Percentiles rank a stretch among this genome's conserved stretches.
phyloP scores from a whole-genome alignment of 2,329 filamentous ascomycete species.

The Fusarium verticillioides region DNA sequence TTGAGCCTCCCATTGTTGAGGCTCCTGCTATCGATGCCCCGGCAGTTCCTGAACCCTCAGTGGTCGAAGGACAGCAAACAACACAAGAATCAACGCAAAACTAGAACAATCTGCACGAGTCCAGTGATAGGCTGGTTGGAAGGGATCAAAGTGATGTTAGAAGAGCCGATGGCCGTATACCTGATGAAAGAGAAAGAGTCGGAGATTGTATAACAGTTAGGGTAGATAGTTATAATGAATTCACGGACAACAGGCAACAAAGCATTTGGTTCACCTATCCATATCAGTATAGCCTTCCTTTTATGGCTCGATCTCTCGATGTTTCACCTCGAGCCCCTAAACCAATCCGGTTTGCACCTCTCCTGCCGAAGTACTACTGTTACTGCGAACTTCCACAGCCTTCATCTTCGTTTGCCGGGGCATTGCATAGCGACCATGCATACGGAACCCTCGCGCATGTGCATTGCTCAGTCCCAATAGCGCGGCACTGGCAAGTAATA shows the following conservation, averaged over 20 bases:
- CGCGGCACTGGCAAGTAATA: slow-evolving; percentile 64
- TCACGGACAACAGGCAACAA: slow-evolving; percentile 22
- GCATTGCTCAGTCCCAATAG: slow-evolving; percentile 66
- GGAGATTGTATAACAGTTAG: slow-evolving; percentile 33
- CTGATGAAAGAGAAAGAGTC: slow-evolving; percentile 2
- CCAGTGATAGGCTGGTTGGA: background rate
- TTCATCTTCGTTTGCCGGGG: slow-evolving; percentile 29
- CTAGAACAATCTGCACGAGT: background rate
- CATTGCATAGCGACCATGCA: slow-evolving; percentile 61
- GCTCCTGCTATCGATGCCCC: background rate
- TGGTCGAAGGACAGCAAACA: slow-evolving; percentile 10
- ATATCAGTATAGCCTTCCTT: too few relatives aligned
- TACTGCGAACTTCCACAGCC: background rate
- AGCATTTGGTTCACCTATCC: background rate
- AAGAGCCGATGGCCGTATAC: background rate
- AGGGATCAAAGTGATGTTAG: background rate
- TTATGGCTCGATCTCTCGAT: too few relatives aligned
- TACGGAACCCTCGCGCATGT: slow-evolving; percentile 57
- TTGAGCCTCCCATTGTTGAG: background rate
- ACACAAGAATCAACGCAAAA: slow-evolving; percentile 15
- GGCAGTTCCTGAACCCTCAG: background rate
- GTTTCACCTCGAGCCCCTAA: background rate
- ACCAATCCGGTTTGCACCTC: background rate
- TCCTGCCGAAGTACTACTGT: background rate
- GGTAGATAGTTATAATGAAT: slow-evolving; percentile 25